phyloP scores from a whole-genome alignment of 2,329 filamentous ascomycete species.

The Plenodomus tracheiphilus region DNA sequence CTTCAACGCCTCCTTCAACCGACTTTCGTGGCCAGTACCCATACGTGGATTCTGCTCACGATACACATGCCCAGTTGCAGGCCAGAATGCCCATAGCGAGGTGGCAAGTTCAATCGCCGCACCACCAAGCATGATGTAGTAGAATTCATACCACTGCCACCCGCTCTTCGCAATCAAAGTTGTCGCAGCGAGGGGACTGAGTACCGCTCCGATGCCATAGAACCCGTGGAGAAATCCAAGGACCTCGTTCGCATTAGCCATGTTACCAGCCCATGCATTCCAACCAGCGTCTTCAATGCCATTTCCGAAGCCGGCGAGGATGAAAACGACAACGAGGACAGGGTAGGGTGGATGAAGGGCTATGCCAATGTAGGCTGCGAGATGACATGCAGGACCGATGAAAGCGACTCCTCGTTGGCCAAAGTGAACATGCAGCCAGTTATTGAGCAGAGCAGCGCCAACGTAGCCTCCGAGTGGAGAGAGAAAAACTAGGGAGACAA shows the following conservation, averaged over 20 bases:
- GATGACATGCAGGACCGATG: slow-evolving; percentile 62
- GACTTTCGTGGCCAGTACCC: slow-evolving; percentile 46
- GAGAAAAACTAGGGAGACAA: slow-evolving; percentile 67
- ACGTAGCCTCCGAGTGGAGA: slow-evolving; percentile 67
- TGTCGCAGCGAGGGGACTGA: slow-evolving; percentile 70
- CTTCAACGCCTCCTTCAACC: slow-evolving; percentile 53
- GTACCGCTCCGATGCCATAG: slow-evolving; percentile 70
- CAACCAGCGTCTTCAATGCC: slow-evolving; percentile 65
- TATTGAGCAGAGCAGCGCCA: slow-evolving; percentile 64
- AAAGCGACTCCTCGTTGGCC: slow-evolving; percentile 74
- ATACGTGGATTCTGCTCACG: slow-evolving; percentile 51
- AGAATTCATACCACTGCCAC: slow-evolving; percentile 71
- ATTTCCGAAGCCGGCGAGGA: slow-evolving; percentile 70
- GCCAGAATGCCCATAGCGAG: slow-evolving; percentile 63
- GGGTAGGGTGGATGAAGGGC: slow-evolving; percentile 68
- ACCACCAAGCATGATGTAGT: slow-evolving; percentile 67
- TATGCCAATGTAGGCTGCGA: slow-evolving; percentile 66
- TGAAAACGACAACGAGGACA: slow-evolving; percentile 63
- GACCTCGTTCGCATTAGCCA: slow-evolving; percentile 71
- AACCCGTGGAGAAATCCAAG: slow-evolving; percentile 70
- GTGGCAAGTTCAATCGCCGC: slow-evolving; percentile 59
- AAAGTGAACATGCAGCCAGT: slow-evolving; percentile 61
- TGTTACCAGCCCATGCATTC: slow-evolving; percentile 67
- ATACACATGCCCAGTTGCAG: slow-evolving; percentile 59
- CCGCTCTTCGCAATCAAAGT: slow-evolving; percentile 64